Conservation (phyloP, 495 filamentous ascomycete genomes). For the Penicillium robsamsonii region DNA sequence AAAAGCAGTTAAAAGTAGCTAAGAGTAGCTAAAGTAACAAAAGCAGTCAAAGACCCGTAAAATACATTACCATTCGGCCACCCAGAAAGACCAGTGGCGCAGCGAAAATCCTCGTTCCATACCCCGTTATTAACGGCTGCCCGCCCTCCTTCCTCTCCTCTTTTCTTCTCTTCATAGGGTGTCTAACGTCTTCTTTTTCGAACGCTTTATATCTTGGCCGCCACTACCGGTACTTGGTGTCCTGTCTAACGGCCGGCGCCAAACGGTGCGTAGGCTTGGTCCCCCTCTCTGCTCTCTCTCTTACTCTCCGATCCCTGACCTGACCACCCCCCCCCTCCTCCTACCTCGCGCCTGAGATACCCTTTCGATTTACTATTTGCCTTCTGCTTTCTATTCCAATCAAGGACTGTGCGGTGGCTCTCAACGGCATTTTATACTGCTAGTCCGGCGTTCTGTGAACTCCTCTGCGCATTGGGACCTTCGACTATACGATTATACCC, state of each 20-base stretch:
- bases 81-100: slow-evolving; percentile 18
- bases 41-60: slow-evolving; percentile 4
- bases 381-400: slow-evolving; percentile 16
- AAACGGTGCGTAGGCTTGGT: slow-evolving; percentile 57
- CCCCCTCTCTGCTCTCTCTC: slow-evolving; percentile 33
- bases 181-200: slow-evolving; percentile 34
- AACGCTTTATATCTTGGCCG: slow-evolving; percentile 49
- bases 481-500: slow-evolving; percentile 40
- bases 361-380: slow-evolving; percentile 24
- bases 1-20: background rate
- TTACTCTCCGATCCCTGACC: slow-evolving; percentile 19
- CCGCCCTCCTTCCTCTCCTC: slow-evolving; percentile 21
- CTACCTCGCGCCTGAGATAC: slow-evolving; percentile 14
- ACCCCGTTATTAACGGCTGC: slow-evolving; percentile 26
- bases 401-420: slow-evolving; percentile 3
- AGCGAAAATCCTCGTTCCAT: slow-evolving; percentile 27
- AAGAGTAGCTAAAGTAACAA: background rate
- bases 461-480: slow-evolving; percentile 37
- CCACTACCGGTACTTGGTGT: slow-evolving; percentile 56
- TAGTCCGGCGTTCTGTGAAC: slow-evolving; percentile 38
- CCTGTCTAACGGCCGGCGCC: slow-evolving; percentile 56
- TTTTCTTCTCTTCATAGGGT: slow-evolving; percentile 26
- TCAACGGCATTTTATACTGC: slow-evolving; percentile 31
- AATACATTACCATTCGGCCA: slow-evolving; percentile 13
- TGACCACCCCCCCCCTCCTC: slow-evolving; percentile 9